Evolutionary conservation across 2,329 filamentous ascomycete genomes (phyloP), one percentile per base, ranked within the genome.

Genomic region (Neofusicoccum laricinum): DNA sequence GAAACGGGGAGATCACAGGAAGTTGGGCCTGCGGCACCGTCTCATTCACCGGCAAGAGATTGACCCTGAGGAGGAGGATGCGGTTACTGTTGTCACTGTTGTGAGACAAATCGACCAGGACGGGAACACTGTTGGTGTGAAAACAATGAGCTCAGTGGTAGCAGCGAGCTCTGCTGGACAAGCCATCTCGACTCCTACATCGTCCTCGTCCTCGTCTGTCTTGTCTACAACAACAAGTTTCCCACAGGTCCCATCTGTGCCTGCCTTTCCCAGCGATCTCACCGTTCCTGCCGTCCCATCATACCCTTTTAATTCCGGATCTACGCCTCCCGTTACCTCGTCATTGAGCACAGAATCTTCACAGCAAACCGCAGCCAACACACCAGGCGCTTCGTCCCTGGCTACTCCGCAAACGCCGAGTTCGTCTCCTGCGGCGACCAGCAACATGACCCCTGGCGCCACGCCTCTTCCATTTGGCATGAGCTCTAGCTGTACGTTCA

Each of bases 211-310:
- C 40, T 32, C 57, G 7, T 17, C 61, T 41, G 19, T 32, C 3
- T 49, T 41, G 4, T 36, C 50, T 30, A 14, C 32, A 38, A 58
- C 61, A 3, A 45, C 45, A 10, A 40, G 34, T 40, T n/a, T 72
- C 7, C 71, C 71, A 46, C 64, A 66, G 12, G 73, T 75, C 8
- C 75, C 75, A 7, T 63, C 74, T 2, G 75, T 77, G 8, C 74
- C 74, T 38, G 66, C 72, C 12, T 78, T 77, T 61, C 76, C 76
- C 1, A 73, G 67, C 65, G 69, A 75, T 38, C 66, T 77, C 38
- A 67, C 51, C 19, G 64, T 61, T 14, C 67, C 64, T 38, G 68
- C 71, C 2, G 75, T 77, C 2, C 74, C 74, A 14, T 68, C 72
- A 6, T 76, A 73, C 63, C 75, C 75, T 34, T 76, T 66, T 48